Base-by-base conservation (phyloP, 2,329 filamentous ascomycete species). In the Xylaria sp. region DNA sequence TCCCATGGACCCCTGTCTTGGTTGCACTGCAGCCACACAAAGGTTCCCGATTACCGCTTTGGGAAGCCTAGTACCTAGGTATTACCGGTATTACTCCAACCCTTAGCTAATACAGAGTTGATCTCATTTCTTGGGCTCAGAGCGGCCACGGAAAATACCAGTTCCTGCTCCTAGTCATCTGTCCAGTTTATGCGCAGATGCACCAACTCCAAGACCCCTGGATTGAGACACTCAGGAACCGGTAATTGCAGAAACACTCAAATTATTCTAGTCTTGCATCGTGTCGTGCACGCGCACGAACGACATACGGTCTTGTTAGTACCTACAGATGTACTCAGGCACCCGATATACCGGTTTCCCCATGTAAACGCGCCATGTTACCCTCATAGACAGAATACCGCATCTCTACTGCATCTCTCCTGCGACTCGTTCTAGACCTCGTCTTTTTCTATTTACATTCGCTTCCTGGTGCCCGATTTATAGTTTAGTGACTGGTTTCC, bases 31-130 rank as follows among this genome's bases (percentile, higher is more conserved):
- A 72, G 55, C 58, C 55, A 57, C 25, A 39, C 64, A 72, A 70
- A 72, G 56, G 70, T 70, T 64, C 70, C 58, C 13, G 43, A 58
- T 64, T 72, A 68, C 70, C 12, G 51, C 56, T 72, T 72, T 72
- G 51, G 70, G 70, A 66, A 52, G 18, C 33, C 54, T 5, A 28
- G 28, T 28, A 4, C 28, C 28, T 28, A 28, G 3, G n/a, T n/a
- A n/a, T n/a, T n/a, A n/a, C n/a, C n/a, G 23, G 56, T 59, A 52
- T 28, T 68, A 64, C 68, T 64, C 65, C 65, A 65, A 68, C 23
- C 62, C 56, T 68, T 54, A 62, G 55, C 57, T 64, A 66, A 66
- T 62, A 43, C 49, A 59, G 23, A 62, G 8, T 36, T 25, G 23
- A 54, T 66, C 43, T 61, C 62, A 63, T 60, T 66, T 33, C 62